phyloP scores from a whole-genome alignment of 352 stramenopile genomes.

The Phytophthora litchii region DNA sequence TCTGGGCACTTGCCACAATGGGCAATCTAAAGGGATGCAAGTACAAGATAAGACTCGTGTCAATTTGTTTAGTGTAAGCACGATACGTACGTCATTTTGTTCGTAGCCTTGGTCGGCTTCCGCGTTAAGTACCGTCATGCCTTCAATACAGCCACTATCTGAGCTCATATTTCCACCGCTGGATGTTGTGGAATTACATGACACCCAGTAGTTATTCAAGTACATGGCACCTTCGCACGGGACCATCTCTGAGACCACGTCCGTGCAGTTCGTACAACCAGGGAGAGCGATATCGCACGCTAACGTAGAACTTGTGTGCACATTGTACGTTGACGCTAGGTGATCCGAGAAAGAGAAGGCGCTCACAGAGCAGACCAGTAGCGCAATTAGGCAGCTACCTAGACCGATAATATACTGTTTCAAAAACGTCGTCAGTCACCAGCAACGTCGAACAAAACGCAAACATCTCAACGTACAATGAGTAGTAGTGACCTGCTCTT shows the following conservation, averaged over 20 bases:
- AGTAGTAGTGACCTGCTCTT: slow-evolving; percentile 82
- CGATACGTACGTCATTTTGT: slow-evolving; percentile 64
- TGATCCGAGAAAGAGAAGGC: slow-evolving; percentile 75
- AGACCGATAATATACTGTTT: slow-evolving; percentile 79
- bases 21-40: slow-evolving; percentile 63
- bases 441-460: not conserved
- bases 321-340: slow-evolving; percentile 58
- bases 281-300: slow-evolving; percentile 72
- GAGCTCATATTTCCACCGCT: slow-evolving; percentile 13
- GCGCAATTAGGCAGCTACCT: slow-evolving; percentile 54
- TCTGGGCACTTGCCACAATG: slow-evolving; percentile 78
- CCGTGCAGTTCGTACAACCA: slow-evolving; percentile 83
- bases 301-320: slow-evolving; percentile 46
- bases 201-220: slow-evolving; percentile 43
- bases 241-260: slow-evolving; percentile 28
- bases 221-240: slow-evolving; percentile 52
- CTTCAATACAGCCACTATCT: slow-evolving; percentile 42
- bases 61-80: not conserved
- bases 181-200: slow-evolving; percentile 35
- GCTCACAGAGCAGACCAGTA: slow-evolving; percentile 64
- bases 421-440: slow-evolving; percentile 7
- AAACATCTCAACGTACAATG: slow-evolving; percentile 50
- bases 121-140: slow-evolving; percentile 62
- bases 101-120: slow-evolving; percentile 60
- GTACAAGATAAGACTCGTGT: not conserved